phyloP scores from a whole-genome alignment of 345 rosid genomes.

The Litchi chinensis region DNA sequence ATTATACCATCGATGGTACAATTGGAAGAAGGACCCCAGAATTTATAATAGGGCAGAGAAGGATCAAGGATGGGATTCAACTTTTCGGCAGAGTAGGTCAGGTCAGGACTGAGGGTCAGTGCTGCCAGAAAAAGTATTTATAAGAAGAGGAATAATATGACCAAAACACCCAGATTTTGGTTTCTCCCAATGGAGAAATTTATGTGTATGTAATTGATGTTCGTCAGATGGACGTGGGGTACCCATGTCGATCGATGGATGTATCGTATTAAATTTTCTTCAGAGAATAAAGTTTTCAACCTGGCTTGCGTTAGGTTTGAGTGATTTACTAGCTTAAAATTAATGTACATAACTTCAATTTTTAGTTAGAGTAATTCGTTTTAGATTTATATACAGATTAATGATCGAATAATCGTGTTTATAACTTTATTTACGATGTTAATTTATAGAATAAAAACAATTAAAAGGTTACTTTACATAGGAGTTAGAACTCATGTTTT shows the following conservation, averaged over 20 bases:
- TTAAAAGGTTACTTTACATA: too few relatives aligned
- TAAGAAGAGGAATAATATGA: conserved; percentile 25
- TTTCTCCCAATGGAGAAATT: conserved; percentile 29
- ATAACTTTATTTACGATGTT: too few relatives aligned
- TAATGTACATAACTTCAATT: too few relatives aligned
- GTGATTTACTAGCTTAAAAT: too few relatives aligned
- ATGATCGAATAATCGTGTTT: too few relatives aligned
- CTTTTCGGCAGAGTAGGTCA: conserved; percentile 23
- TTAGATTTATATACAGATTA: too few relatives aligned
- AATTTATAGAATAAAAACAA: too few relatives aligned
- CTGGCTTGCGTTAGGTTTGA: neutral
- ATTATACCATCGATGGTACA: neutral
- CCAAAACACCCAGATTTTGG: conserved; percentile 23
- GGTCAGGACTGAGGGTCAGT: neutral
- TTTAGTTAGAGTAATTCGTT: too few relatives aligned
- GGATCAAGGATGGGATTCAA: neutral
- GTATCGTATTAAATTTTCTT: neutral
- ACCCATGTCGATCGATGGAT: conserved; percentile 15
- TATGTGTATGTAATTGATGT: neutral
- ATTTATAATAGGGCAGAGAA: conserved; percentile 10
- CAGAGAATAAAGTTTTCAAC: neutral
- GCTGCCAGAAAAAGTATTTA: conserved; percentile 6
- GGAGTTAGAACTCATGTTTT: too few relatives aligned
- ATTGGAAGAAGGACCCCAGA: neutral
- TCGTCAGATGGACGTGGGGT: conserved; percentile 16